A percentile compares a stretch with the other conserved stretches of the same genome.
Conservation (phyloP, 2,329 filamentous ascomycete species). For the Colletotrichum camelliae region DNA sequence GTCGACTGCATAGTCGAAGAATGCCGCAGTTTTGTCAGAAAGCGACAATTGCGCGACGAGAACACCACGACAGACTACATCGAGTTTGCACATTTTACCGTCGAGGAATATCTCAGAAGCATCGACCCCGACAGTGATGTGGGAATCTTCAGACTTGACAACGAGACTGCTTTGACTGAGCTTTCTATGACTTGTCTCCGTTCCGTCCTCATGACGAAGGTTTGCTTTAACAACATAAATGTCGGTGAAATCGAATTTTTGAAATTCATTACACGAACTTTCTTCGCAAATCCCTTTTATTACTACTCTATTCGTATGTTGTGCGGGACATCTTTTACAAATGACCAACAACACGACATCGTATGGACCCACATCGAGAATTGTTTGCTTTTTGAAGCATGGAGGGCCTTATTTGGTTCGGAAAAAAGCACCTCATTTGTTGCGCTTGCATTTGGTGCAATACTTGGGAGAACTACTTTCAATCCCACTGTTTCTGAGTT, state of each 20-base stretch:
- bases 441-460: background rate
- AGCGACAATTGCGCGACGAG: too few relatives aligned
- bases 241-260: too few relatives aligned
- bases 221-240: background rate
- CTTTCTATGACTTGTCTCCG: background rate
- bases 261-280: rapidly evolving
- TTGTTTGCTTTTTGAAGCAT: background rate
- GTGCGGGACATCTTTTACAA: background rate
- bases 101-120: background rate
- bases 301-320: background rate
- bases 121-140: background rate
- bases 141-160: background rate
- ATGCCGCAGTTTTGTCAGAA: background rate
- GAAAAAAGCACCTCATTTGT: background rate
- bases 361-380: background rate
- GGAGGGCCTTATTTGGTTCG: rapidly evolving
- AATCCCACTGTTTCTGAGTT: too few relatives aligned
- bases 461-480: rapidly evolving
- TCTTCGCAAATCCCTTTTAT: background rate
- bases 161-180: background rate
- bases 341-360: rapidly evolving
- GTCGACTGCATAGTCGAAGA: background rate
- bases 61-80: background rate
- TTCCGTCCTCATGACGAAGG: background rate
- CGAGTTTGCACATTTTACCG: background rate